Conservation (phyloP, 1,284 basidiomycete species). For the Ustilago curta region DNA sequence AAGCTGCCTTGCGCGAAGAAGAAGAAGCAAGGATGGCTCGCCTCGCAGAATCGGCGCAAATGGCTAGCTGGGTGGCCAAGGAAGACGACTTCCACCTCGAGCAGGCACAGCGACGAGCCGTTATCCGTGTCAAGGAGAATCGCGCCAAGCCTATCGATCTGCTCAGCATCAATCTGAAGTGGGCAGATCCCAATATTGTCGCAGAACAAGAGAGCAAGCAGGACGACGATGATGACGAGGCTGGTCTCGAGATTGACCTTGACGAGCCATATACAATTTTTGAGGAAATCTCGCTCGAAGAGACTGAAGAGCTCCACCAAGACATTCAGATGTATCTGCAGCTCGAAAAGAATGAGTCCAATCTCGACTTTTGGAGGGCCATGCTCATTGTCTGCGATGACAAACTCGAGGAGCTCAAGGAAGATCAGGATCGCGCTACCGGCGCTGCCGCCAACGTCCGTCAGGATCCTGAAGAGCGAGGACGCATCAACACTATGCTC, state of each 20-base stretch:
- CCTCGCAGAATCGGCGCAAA: constrained; percentile 90
- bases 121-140: constrained; percentile 93
- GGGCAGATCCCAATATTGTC: constrained; percentile 78
- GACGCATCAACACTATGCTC: constrained; percentile 64
- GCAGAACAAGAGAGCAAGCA: constrained; percentile 86
- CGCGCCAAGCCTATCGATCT: constrained; percentile 75
- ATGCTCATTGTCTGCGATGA: constrained; percentile 98
- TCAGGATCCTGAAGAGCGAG: constrained; percentile 58
- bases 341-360: constrained; percentile 84
- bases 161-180: constrained; percentile 65
- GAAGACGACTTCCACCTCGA: constrained; percentile 97
- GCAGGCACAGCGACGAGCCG: constrained; percentile 88
- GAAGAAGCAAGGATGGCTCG: constrained; percentile 89
- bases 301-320: constrained; percentile 91
- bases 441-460: constrained; percentile 73
- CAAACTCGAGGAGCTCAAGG: constrained; percentile 77
- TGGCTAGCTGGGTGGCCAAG: constrained; percentile 97
- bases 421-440: constrained; percentile 61
- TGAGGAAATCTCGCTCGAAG: constrained; percentile 87
- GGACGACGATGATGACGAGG: constrained; percentile 81
- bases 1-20: constrained; percentile 87
- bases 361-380: constrained; percentile 98
- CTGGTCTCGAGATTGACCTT: constrained; percentile 94
- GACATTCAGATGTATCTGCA: constrained; percentile 93
- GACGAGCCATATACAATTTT: constrained; percentile 98